Percentiles rank a stretch among this genome's conserved stretches.
These are phyloP conservation scores for Yarrowia sp. DNA, from an alignment of 805 yeast genomes.

Conservation along the genomic window DNA sequence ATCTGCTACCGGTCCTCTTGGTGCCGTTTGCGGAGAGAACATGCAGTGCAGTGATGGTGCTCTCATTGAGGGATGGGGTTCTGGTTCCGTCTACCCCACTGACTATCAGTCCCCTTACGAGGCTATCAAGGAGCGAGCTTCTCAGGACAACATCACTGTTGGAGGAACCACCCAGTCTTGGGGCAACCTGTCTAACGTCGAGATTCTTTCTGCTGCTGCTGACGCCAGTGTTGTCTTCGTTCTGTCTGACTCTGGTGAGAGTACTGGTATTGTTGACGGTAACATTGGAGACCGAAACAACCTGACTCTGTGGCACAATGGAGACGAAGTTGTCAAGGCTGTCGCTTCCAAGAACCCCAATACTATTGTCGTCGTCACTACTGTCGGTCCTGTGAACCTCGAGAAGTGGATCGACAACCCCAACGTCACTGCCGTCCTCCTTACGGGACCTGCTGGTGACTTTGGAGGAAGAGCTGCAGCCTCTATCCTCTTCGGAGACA, in stretches of 20 bases:
- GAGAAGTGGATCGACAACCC: constrained; percentile 63
- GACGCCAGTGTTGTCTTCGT: constrained; percentile 64
- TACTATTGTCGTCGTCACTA: constrained; percentile 64
- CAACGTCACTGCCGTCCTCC: constrained; percentile 64
- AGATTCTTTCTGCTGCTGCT: constrained; percentile 41
- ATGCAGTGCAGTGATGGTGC: constrained; percentile 62
- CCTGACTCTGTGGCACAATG: constrained; percentile 62
- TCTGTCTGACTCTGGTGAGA: constrained; percentile 64
- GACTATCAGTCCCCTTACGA: constrained; percentile 64
- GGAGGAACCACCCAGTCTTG: constrained; percentile 24
- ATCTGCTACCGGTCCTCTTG: constrained; percentile 59
- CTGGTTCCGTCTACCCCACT: constrained; percentile 64
- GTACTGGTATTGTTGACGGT: constrained; percentile 62
- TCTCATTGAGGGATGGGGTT: constrained; percentile 69
- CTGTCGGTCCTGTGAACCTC: constrained; percentile 67
- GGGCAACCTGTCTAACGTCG: constrained; percentile 19
- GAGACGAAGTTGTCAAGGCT: constrained; percentile 59
- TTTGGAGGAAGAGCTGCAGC: constrained; percentile 64
- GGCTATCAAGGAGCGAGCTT: constrained; percentile 59
- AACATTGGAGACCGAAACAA: constrained; percentile 67
- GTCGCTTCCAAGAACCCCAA: constrained; percentile 60
- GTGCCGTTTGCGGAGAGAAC: constrained; percentile 60
- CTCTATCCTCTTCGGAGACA: constrained; percentile 65
- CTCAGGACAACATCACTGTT: not conserved
- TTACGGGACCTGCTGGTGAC: constrained; percentile 64